phyloP scores from a whole-genome alignment of 768 basidiomycete species.

The Asterophora lycoperdoides region DNA sequence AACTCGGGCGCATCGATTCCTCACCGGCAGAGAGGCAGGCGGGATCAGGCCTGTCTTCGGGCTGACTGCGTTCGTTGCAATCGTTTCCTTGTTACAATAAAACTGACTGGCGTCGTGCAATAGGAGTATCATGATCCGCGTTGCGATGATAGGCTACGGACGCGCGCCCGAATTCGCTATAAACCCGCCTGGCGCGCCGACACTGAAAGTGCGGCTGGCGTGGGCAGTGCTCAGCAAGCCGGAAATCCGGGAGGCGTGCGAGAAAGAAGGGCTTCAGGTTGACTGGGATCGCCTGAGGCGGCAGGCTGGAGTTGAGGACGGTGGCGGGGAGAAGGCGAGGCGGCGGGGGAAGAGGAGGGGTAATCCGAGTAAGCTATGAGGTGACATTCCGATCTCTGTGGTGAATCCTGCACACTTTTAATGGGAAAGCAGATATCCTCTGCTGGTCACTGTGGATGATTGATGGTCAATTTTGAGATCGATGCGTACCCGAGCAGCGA shows the following conservation, averaged over 20 bases:
- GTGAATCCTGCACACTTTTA: not conserved
- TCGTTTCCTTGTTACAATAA: not conserved
- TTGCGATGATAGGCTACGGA: slow-evolving; percentile 42
- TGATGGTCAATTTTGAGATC: too few species aligned
- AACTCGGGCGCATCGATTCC: slow-evolving; percentile 69
- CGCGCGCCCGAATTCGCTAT: slow-evolving; percentile 43
- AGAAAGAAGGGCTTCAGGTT: slow-evolving; percentile 31
- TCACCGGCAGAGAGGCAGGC: slow-evolving; percentile 80
- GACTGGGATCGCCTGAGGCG: slow-evolving; percentile 29
- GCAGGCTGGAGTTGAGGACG: slow-evolving; percentile 20
- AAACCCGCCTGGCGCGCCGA: slow-evolving; percentile 29
- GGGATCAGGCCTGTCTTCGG: slow-evolving; percentile 90
- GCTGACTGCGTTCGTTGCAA: slow-evolving; percentile 68
- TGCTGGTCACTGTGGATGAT: too few species aligned
- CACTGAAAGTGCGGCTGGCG: slow-evolving; percentile 36
- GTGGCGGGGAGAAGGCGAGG: slow-evolving; percentile 14
- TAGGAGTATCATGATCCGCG: slow-evolving; percentile 43
- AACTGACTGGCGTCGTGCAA: not conserved
- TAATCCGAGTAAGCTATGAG: slow-evolving; percentile 14
- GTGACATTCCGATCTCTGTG: not conserved
- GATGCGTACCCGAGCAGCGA: too few species aligned
- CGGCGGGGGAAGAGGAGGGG: slow-evolving; percentile 9
- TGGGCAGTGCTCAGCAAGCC: slow-evolving; percentile 37
- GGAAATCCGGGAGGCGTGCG: slow-evolving; percentile 35
- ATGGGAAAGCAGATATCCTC: too few species aligned